Base-by-base conservation (phyloP, 441 rosid genomes). In the Codiaeum variegatum region DNA sequence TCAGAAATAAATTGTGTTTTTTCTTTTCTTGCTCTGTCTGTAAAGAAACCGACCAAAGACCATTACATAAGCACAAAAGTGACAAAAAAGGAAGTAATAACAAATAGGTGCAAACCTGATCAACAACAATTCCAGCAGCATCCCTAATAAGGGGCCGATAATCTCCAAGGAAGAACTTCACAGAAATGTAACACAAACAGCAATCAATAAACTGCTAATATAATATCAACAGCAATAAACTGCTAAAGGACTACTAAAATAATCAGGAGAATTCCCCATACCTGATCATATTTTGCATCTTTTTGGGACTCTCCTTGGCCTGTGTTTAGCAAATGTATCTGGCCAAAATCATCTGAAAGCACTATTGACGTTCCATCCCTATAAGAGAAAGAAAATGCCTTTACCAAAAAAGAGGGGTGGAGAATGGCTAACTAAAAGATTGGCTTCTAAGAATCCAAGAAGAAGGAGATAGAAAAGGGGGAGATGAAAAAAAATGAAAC, bases 261-360 rank as follows among this genome's bases (percentile, higher is more conserved):
- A 72, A 21, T 46, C 15, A 38, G 10, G 28, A 31, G 34, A 46
- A 46, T 18, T 65, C 36, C 40, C 40, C 23, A 29, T 51, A 96
- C 99, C 97, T 96, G 99, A 81, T 96, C 97, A 80, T 96, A 96
- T 87, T 93, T 90, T 71, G 99, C 97, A 75, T 93, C 97, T 79
- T 87, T 88, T 72, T 90, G 97, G 67, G 93, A 89, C 81, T 96
- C 98, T 29, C 98, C 99, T 84, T 96, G 96, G 78, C 99, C 99
- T 47, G 98, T 96, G 83, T 83, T 90, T 77, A 96, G 74, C 66
- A 92, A 75, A 77, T 96, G 85, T 74, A 96, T 75, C 81, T 96
- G 99, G 69, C 99, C 99, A 83, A 93, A 95, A 87, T 96, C 98
- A 83, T 96, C 99, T 67, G 99, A 96, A 80, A 96, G 97, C 74